Percentiles rank a stretch among this genome's conserved stretches.
Evolutionary conservation across 1,284 basidiomycete species (phyloP).

Genomic region (Omphalotus olearius): DNA sequence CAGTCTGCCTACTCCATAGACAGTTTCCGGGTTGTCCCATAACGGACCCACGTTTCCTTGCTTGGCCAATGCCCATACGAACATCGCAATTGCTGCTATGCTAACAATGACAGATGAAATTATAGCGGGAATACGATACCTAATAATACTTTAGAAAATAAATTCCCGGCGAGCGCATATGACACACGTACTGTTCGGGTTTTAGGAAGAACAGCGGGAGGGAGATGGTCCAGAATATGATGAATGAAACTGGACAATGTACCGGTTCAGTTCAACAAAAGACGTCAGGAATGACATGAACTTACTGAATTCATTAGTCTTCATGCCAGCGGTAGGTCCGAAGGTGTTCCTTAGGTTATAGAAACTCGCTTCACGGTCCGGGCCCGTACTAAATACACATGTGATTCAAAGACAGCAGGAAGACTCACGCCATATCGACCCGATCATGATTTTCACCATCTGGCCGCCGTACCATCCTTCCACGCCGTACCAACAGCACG

Average conservation of each 20-base stretch:
- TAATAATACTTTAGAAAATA: slow-evolving; percentile 7
- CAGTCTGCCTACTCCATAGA: slow-evolving; percentile 23
- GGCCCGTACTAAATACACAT: not conserved
- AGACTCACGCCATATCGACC: slow-evolving; percentile 28
- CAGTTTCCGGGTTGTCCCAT: slow-evolving; percentile 24
- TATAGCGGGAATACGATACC: slow-evolving; percentile 26
- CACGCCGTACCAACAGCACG: slow-evolving; percentile 28
- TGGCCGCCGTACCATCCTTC: slow-evolving; percentile 28
- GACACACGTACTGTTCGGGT: slow-evolving; percentile 18
- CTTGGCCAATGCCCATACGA: slow-evolving; percentile 31
- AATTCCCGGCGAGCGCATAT: not conserved
- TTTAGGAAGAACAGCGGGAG: slow-evolving; percentile 23
- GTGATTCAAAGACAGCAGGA: not conserved
- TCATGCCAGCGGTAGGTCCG: slow-evolving; percentile 22
- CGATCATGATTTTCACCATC: slow-evolving; percentile 30
- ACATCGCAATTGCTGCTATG: slow-evolving; percentile 25
- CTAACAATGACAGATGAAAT: slow-evolving; percentile 26
- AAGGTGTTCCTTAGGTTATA: slow-evolving; percentile 29
- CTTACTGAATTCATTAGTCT: slow-evolving; percentile 30
- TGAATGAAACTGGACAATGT: slow-evolving; percentile 19
- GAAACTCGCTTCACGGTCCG: slow-evolving; percentile 24
- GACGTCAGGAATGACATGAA: not conserved
- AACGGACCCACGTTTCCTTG: slow-evolving; percentile 29
- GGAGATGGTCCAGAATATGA: slow-evolving; percentile 24
- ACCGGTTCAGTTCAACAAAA: slow-evolving; percentile 13